These are phyloP conservation scores for Sordaria brevicollis DNA, from an alignment of 495 filamentous ascomycete species.

Conservation along the genomic window DNA sequence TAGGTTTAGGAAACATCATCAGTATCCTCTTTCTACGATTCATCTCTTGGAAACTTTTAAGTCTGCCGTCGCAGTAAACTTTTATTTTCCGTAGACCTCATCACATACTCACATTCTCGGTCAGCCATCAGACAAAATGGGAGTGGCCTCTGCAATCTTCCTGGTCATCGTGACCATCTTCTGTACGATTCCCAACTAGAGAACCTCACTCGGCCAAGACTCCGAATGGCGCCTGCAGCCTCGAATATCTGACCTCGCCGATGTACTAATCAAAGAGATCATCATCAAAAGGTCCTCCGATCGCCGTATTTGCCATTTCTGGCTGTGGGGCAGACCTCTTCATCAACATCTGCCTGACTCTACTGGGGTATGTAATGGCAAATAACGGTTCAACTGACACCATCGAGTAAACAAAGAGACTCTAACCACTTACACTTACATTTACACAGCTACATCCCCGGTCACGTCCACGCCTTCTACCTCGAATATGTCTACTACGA, in stretches of 20 bases:
- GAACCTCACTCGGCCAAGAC: background rate
- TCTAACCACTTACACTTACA: no score
- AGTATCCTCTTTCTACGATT: background rate
- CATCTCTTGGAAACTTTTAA: background rate
- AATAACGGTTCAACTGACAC: no score
- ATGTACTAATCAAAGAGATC: background rate
- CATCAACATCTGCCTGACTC: conserved; percentile 82
- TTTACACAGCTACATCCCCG: conserved; percentile 68
- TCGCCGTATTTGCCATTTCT: conserved; percentile 29
- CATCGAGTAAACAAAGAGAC: no score
- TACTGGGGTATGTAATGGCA: conserved; percentile 40
- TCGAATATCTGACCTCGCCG: background rate
- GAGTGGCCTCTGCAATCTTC: conserved; percentile 43
- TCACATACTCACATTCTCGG: background rate
- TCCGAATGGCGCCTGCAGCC: background rate
- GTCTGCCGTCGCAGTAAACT: background rate
- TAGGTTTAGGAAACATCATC: background rate
- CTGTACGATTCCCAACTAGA: conserved; percentile 19
- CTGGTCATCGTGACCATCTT: conserved; percentile 49
- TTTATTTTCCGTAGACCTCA: background rate
- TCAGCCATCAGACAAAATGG: conserved; percentile 27
- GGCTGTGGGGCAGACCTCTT: conserved; percentile 66
- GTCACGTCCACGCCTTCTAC: conserved; percentile 87
- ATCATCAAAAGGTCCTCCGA: conserved; percentile 33
- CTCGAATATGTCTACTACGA: conserved; percentile 80